These are phyloP conservation scores for Phaffomyces antillensis DNA, from an alignment of 805 yeast species.

Conservation along the genomic window DNA sequence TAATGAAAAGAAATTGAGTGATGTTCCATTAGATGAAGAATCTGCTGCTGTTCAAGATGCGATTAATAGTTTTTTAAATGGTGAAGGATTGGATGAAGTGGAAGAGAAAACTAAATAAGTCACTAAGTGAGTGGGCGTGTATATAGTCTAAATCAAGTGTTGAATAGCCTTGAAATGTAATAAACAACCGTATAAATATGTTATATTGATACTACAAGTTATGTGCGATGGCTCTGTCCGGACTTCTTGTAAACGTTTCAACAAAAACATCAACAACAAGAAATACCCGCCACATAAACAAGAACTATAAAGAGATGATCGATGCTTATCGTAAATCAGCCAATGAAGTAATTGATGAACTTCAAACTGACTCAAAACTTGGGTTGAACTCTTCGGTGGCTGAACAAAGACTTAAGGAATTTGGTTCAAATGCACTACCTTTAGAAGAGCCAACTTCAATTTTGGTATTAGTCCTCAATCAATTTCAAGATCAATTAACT, in stretches of 20 bases:
- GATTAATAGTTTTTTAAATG: constrained; percentile 42
- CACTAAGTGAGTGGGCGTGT: background rate
- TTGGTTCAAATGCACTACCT: constrained; percentile 26
- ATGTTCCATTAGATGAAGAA: constrained; percentile 51
- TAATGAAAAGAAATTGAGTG: constrained; percentile 38
- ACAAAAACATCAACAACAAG: background rate
- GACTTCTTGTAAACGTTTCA: background rate
- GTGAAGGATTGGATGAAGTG: constrained; percentile 24
- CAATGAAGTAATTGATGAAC: constrained; percentile 8
- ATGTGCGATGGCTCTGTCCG: background rate
- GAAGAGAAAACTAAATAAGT: background rate
- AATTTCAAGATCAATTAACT: constrained; percentile 31
- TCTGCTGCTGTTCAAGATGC: constrained; percentile 50
- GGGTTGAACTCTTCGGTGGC: constrained; percentile 16
- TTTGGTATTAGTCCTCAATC: constrained; percentile 28
- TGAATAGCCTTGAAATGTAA: too few species aligned
- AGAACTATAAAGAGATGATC: background rate
- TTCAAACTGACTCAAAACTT: constrained; percentile 7
- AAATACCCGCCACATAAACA: too few species aligned
- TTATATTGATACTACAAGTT: background rate
- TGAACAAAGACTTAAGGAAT: constrained; percentile 9
- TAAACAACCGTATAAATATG: too few species aligned
- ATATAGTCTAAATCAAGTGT: background rate
- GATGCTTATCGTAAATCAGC: constrained; percentile 9
- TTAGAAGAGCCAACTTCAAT: constrained; percentile 30